Evolutionary conservation across 495 filamentous ascomycete species (phyloP).

Genomic region (Melanomma pulvis-pyrius): DNA sequence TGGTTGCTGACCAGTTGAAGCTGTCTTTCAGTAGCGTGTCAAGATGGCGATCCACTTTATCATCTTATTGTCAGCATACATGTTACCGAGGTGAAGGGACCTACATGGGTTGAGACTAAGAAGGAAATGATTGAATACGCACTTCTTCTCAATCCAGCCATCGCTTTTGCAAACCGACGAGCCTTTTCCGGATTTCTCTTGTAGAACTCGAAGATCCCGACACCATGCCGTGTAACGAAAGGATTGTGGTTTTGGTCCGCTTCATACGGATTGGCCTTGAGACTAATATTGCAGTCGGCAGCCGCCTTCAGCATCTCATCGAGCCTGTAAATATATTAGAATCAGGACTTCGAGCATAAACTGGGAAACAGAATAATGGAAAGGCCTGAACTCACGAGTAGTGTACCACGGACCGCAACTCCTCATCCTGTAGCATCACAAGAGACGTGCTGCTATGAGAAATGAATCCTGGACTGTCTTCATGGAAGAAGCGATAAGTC

Average conservation of each 20-base stretch:
- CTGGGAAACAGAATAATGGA: no score
- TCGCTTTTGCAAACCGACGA: conserved; percentile 30
- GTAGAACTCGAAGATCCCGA: conserved; percentile 42
- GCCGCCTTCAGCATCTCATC: conserved; percentile 45
- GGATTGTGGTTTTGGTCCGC: no score
- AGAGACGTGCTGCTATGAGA: not conserved
- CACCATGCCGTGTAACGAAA: conserved; percentile 35
- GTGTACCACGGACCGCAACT: conserved; percentile 11
- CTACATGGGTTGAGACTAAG: no score
- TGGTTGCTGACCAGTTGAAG: conserved; percentile 32
- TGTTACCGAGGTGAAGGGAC: no score
- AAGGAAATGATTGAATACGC: no score
- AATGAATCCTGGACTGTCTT: conserved; percentile 17
- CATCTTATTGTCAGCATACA: no score
- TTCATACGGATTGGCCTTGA: conserved; percentile 23
- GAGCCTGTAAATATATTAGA: no score
- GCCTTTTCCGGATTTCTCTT: conserved; percentile 32
- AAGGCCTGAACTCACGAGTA: no score
- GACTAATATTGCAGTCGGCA: conserved; percentile 15
- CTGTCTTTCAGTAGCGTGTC: conserved; percentile 26
- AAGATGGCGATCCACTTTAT: conserved; percentile 20
- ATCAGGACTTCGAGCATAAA: no score
- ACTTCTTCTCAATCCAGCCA: conserved; percentile 38
- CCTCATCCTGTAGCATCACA: not conserved
- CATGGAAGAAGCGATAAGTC: conserved; percentile 41